Conservation (phyloP, 768 basidiomycete genomes). For the Amanita rubescens region DNA sequence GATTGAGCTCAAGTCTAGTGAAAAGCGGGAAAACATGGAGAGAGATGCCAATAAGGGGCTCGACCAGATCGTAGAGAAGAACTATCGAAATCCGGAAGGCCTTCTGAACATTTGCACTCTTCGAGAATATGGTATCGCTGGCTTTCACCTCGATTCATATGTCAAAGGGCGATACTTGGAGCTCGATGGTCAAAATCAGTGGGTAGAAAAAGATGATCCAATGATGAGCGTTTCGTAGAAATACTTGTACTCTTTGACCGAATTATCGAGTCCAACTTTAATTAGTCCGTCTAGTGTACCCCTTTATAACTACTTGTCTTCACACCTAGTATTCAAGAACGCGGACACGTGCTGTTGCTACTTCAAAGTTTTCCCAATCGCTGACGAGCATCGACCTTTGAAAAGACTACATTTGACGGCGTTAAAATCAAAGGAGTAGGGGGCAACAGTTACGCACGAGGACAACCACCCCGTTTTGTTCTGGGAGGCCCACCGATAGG, state of each 20-base stretch:
- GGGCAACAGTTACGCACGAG: no score
- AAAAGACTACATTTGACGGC: no score
- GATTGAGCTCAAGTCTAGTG: conserved; percentile 11
- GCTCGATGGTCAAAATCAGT: conserved; percentile 6
- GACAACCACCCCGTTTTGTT: no score
- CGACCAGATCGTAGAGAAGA: conserved; percentile 10
- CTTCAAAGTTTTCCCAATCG: no score
- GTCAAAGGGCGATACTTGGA: conserved; percentile 13
- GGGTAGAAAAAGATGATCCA: conserved; percentile 10
- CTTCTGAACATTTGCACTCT: conserved; percentile 9
- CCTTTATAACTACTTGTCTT: conserved; percentile 2
- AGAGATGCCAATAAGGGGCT: conserved; percentile 11
- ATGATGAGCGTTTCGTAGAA: conserved; percentile 7
- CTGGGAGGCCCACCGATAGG: background rate
- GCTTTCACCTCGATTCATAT: conserved; percentile 11
- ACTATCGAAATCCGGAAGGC: conserved; percentile 9
- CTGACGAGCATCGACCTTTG: no score
- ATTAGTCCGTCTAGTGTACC: conserved; percentile 2
- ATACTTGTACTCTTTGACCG: conserved; percentile 1
- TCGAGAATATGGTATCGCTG: conserved; percentile 13
- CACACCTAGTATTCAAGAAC: background rate
- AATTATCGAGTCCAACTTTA: conserved; percentile 1
- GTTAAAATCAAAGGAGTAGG: no score
- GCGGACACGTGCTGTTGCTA: no score
- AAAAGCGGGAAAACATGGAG: conserved; percentile 8